These are phyloP conservation scores for Pistacia atlantica DNA, from an alignment of 345 rosid genomes.

Conservation along the genomic window DNA sequence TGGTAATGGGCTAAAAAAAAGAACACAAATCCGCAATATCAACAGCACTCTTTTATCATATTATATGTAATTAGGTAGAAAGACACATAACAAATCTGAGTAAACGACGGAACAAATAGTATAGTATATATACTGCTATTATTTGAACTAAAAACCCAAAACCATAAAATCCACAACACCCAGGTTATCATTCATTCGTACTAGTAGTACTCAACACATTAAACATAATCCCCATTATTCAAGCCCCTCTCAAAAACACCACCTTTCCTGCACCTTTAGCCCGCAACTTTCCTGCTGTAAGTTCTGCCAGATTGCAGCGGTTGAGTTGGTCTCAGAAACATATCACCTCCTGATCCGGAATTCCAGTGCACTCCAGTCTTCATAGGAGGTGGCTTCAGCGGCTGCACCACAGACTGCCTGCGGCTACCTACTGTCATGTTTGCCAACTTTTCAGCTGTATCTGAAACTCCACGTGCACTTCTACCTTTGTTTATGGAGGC, in stretches of 20 bases:
- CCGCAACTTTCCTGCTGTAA: constrained; percentile 52
- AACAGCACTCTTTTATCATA: no score
- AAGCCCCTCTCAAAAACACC: not conserved
- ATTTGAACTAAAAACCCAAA: no score
- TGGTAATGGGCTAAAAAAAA: no score
- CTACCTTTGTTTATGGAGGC: constrained; percentile 44
- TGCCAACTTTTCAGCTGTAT: constrained; percentile 52
- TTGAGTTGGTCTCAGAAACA: constrained; percentile 52
- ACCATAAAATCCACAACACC: not conserved
- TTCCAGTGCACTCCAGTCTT: constrained; percentile 69
- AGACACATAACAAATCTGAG: no score
- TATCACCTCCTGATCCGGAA: constrained; percentile 47
- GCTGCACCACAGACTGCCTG: constrained; percentile 37
- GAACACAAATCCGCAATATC: no score
- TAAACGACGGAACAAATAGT: no score
- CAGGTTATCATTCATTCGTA: not conserved
- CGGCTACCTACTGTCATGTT: constrained; percentile 49
- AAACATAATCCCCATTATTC: not conserved
- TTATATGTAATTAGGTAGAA: no score
- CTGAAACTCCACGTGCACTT: constrained; percentile 42
- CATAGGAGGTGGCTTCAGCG: constrained; percentile 52
- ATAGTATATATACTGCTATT: no score
- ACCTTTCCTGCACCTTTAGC: constrained; percentile 26
- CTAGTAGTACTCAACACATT: not conserved
- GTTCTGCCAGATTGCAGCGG: constrained; percentile 45